These are phyloP conservation scores for Fusarium circinatum DNA, from an alignment of 2,329 filamentous ascomycete species.

Conservation along the genomic window DNA sequence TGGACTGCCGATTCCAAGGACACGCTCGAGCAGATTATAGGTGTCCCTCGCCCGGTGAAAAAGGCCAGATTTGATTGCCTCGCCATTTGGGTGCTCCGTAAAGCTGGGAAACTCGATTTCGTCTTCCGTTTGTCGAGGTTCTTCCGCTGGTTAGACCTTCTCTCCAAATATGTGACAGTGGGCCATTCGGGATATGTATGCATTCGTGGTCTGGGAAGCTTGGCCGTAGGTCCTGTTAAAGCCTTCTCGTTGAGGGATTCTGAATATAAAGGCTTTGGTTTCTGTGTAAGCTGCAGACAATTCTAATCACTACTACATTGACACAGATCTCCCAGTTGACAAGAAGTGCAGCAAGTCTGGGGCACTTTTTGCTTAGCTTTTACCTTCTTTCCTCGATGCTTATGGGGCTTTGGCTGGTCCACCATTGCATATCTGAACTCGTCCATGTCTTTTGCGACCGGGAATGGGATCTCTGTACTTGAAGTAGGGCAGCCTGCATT, in stretches of 20 bases:
- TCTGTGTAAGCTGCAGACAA: slow-evolving; percentile 35
- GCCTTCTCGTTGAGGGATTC: background rate
- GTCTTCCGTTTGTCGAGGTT: background rate
- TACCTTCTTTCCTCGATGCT: slow-evolving; percentile 36
- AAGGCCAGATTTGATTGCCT: slow-evolving; percentile 11
- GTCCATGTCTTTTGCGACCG: slow-evolving; percentile 43
- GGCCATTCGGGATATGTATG: slow-evolving; percentile 31
- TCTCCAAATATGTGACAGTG: background rate
- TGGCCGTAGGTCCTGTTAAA: slow-evolving; percentile 21
- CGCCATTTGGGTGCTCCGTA: background rate
- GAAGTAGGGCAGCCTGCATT: slow-evolving; percentile 39
- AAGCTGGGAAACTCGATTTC: background rate
- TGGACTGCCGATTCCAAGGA: background rate
- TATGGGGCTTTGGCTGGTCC: slow-evolving; percentile 43
- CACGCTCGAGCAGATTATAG: background rate
- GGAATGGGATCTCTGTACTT: slow-evolving; percentile 48
- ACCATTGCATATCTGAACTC: slow-evolving; percentile 50
- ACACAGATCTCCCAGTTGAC: slow-evolving; percentile 40
- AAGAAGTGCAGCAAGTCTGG: slow-evolving; percentile 43
- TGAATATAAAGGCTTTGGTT: slow-evolving; percentile 10
- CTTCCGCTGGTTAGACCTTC: background rate
- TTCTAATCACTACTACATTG: slow-evolving; percentile 36
- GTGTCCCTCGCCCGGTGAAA: slow-evolving; percentile 19
- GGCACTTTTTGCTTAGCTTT: slow-evolving; percentile 6
- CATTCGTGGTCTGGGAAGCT: slow-evolving; percentile 8